Base-by-base conservation (phyloP, 495 filamentous ascomycete species). In the Poronia punctata region DNA sequence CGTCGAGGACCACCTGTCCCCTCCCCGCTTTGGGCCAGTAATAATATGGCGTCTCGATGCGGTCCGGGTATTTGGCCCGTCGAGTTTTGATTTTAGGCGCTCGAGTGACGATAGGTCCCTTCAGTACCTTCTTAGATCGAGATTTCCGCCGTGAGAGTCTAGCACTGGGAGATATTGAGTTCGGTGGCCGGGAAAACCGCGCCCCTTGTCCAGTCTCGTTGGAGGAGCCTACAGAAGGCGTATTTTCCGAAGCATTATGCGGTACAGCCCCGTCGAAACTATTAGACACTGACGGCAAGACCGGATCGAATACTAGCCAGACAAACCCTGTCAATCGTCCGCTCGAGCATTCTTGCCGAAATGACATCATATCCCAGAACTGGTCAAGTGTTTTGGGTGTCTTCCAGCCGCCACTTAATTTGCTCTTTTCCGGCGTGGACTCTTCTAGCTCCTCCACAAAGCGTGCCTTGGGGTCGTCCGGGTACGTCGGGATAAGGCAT, bases 331-430 rank as follows among this genome's bases (percentile, higher is more conserved):
- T 93, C 38, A 95, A 60, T 15, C 88, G 70, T 3, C 92, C 92
- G 10, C 86, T 82, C 17, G 88, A 90, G 55, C 92, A 99, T 59
- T 99, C 92, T 57, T 97, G 92, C 20, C 92, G 71, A 54, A 86
- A 96, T 10, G 88, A 82, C 92, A 99, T 97, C 77, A 92, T 82
- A 40, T 99, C 92, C 92, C 92, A 99, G 60, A 99, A 99, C 48
- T 90, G 81, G 21, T 89, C 87, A 21, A 97, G 60, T 0, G 81
- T 83, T 48, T 67, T 78, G 12, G 95, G 81, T 49, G 81, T 88
- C 50, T 76, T 82, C 92, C 92, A 99, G 10, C 71, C 69, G 14
- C 58, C 55, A 4, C 66, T 46, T n/a, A 61, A 49, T 24, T 67
- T 66, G 14, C 63, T 53, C 18, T 68, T 63, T 31, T 71, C 73